Evolutionary conservation across 1,139 yeast genomes (phyloP).

Genomic region (Yarrowia galli): DNA sequence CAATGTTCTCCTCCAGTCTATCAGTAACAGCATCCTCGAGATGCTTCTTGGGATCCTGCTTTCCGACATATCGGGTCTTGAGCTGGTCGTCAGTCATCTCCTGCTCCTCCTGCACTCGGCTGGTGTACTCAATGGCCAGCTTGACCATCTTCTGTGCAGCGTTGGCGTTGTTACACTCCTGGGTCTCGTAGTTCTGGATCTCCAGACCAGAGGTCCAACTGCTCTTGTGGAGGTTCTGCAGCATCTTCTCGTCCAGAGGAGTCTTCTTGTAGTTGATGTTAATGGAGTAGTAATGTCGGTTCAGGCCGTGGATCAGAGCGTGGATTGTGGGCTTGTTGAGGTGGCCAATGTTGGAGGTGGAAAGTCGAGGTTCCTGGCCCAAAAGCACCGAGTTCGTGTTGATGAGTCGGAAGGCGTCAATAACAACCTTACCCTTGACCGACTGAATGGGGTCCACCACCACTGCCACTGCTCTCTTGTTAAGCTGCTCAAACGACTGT

Average conservation of each 20-base stretch:
- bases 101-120: constrained; percentile 90
- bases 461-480: constrained; percentile 94
- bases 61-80: constrained; percentile 95
- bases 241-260: constrained; percentile 90
- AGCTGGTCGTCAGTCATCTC: constrained; percentile 87
- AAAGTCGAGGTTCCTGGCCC: constrained; percentile 98
- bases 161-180: constrained; percentile 76
- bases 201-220: constrained; percentile 95
- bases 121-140: constrained; percentile 88
- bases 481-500: constrained; percentile 94
- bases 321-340: constrained; percentile 97
- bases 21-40: constrained; percentile 86
- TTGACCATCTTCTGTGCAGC: constrained; percentile 83
- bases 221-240: constrained; percentile 90
- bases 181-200: constrained; percentile 76
- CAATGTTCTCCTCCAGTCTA: constrained; percentile 87
- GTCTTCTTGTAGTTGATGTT: constrained; percentile 96
- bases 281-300: constrained; percentile 94
- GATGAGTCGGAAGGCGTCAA: constrained; percentile 96
- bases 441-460: constrained; percentile 98
- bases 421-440: constrained; percentile 97
- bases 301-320: constrained; percentile 95
- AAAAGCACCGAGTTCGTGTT: constrained; percentile 88
- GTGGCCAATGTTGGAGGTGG: constrained; percentile 95
- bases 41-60: constrained; percentile 98